phyloP scores from a whole-genome alignment of 441 rosid genomes.

The Pelargonium exstipulatum region DNA sequence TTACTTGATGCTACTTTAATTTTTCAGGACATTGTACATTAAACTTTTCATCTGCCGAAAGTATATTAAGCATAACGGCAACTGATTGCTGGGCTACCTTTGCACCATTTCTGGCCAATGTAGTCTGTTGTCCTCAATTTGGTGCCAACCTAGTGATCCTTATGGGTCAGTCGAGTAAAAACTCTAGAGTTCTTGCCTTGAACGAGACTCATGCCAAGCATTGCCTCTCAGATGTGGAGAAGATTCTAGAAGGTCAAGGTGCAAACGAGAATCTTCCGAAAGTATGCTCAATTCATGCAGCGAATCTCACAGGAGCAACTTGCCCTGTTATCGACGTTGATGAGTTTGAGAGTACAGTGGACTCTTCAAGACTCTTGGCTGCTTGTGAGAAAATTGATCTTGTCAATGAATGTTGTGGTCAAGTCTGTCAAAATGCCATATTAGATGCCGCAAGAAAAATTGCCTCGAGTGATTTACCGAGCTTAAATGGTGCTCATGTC shows the following conservation, averaged over 20 bases:
- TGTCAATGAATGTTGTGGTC: conserved; percentile 34
- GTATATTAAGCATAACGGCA: conserved; percentile 27
- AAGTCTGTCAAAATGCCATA: conserved; percentile 34
- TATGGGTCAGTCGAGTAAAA: conserved; percentile 32
- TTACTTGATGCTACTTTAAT: conserved; percentile 7
- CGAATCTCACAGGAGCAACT: conserved; percentile 29
- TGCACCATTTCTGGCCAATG: conserved; percentile 38
- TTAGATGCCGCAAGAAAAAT: conserved; percentile 29
- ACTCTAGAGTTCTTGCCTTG: conserved; percentile 32
- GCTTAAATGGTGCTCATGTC: conserved; percentile 13
- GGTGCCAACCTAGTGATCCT: conserved; percentile 33
- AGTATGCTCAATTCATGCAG: conserved; percentile 31
- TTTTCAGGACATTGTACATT: conserved; percentile 31
- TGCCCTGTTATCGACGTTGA: conserved; percentile 27
- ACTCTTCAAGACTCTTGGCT: conserved; percentile 29
- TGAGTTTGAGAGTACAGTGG: conserved; percentile 28
- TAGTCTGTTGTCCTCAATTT: conserved; percentile 41
- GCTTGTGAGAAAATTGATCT: conserved; percentile 37
- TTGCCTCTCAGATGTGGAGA: conserved; percentile 35
- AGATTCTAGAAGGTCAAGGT: conserved; percentile 31
- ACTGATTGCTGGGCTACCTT: conserved; percentile 36
- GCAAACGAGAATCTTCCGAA: conserved; percentile 26
- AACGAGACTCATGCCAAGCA: conserved; percentile 24
- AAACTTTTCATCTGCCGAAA: conserved; percentile 30
- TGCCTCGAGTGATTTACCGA: conserved; percentile 21